Base-by-base conservation (phyloP, 1,284 basidiomycete genomes). In the Gomphus sp. region DNA sequence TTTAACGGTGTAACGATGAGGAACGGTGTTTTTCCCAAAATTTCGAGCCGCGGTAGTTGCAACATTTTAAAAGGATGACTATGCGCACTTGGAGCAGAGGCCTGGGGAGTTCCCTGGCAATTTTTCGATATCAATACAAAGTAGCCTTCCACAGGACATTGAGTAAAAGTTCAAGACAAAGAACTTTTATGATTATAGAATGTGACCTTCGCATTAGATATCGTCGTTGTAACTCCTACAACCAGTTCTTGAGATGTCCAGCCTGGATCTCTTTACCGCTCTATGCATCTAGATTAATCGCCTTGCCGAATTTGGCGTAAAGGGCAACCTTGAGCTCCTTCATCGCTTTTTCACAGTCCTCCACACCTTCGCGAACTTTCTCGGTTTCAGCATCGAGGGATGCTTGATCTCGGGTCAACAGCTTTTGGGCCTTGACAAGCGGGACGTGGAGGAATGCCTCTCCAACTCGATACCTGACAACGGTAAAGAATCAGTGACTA, bases 281-380 rank as follows among this genome's bases (percentile, higher is more conserved):
- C 66, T 67, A 85, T 66, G 87, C 86, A 70, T 95, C 92, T 57
- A 95, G 79, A 71, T 95, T 98, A 74, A 98, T 98, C 58, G 93
- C 90, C 56, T 81, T 85, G 36, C 94, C 94, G 68, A 98, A 97
- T 73, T 94, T 95, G 44, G 90, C 91, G 69, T 97, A 97, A 66
- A 98, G 71, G 4, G 79, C 71, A 33, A 93, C 84, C 71, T 99
- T 98, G 56, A 98, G 80, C 62, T 84, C 81, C 67, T 91, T 89
- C 96, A 98, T 98, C 64, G 87, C 80, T 44, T 75, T 79, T 66
- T 93, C 88, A 68, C 89, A 93, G 41, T 86, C 81, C 44, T 87
- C 83, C 25, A 84, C 81, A 53, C 79, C 78, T 0, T 67, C 69
- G 25, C 82, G 73, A 18, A 93, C 70, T 4, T 69, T 69, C 1